Conservation (phyloP, 2,329 filamentous ascomycete genomes). For the Fusarium mundagurra region DNA sequence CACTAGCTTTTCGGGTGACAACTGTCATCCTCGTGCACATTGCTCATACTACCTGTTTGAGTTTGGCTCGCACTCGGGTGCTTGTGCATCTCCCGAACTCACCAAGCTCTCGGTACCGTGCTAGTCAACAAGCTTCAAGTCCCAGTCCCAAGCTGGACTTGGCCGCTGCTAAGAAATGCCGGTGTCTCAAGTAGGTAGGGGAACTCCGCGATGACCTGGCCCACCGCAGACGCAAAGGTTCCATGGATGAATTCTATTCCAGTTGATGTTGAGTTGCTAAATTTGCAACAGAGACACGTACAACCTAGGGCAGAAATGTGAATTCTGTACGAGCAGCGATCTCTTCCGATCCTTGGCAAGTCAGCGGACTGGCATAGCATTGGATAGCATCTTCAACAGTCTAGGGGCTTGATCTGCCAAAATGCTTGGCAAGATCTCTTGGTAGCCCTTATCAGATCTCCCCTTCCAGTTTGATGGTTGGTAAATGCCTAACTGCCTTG, state of each 20-base stretch:
- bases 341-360: background rate
- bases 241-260: background rate
- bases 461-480: background rate
- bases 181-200: background rate
- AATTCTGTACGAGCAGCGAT: background rate
- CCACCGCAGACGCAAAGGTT: background rate
- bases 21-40: conserved; percentile 14
- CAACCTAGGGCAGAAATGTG: background rate
- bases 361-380: background rate
- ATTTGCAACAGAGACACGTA: background rate
- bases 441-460: background rate
- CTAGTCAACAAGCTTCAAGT: conserved; percentile 2
- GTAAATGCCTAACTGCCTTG: background rate
- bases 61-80: conserved; percentile 16
- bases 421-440: background rate
- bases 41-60: conserved; percentile 15
- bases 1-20: conserved; percentile 5
- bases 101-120: conserved; percentile 21
- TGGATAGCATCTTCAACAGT: background rate
- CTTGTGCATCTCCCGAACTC: conserved; percentile 36
- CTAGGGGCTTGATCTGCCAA: background rate
- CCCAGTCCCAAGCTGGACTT: conserved; percentile 18
- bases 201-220: background rate
- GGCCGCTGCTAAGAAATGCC: conserved; percentile 6
- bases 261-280: background rate